Base-by-base conservation (phyloP, 805 yeast genomes). In the Candida sphagnicola region DNA sequence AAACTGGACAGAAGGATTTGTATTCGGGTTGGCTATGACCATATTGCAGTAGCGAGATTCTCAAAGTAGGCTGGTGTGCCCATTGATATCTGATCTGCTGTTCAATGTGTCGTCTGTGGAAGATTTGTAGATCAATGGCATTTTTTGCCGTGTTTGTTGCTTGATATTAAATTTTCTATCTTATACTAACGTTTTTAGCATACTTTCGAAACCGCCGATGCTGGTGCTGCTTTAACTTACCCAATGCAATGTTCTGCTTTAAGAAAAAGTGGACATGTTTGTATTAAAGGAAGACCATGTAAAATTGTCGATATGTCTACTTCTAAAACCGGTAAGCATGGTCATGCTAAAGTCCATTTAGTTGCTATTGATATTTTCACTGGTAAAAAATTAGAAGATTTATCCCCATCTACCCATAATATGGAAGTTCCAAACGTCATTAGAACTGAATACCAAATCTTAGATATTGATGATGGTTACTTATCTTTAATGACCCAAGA, bases 281-380 rank as follows among this genome's bases (percentile, higher is more conserved):
- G 83, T 60, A 93, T 91, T 78, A 93, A 93, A 81, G 79, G 87
- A 65, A 95, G 99, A 82, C 99, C 99, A 70, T 93, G 98, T 82
- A 93, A 93, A 84, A 93, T 93, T 74, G 95, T 93, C 62, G 99
- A 93, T 73, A 93, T 93, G 99, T 93, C 99, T 50, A 93, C 99
- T 67, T 93, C 99, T 65, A 93, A 93, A 85, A 93, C 99, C 61
- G 99, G 99, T 78, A 93, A 93, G 97, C 99, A 93, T 85, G 99
- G 99, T 79, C 99, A 93, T 93, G 99, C 99, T 72, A 93, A 93
- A 83, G 99, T 93, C 74, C 98, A 93, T 77, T 82, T 93, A 77
- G 98, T 93, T 56, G 98, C 98, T 68, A 82, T 86, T 61, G 99
- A 93, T 73, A 91, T 93, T 72, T 93, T 93, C 91, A 93, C 99